Evolutionary conservation across 2,329 filamentous ascomycete species (phyloP).

Genomic region (Fusarium chlamydosporum): DNA sequence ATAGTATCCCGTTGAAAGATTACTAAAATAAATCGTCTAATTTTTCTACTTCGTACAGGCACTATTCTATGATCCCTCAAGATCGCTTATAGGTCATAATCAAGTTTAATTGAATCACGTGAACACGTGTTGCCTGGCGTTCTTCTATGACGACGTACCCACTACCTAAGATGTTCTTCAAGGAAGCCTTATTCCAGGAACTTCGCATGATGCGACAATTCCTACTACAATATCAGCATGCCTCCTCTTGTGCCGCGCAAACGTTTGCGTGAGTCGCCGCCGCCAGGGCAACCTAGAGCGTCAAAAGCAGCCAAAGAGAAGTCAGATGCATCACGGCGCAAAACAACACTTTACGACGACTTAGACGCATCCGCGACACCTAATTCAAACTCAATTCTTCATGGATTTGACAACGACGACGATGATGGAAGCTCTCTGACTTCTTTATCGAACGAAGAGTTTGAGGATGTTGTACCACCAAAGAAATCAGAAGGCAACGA

Average conservation of each 20-base stretch:
- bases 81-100: background rate
- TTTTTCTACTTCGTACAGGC: too few relatives aligned
- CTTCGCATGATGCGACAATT: conserved; percentile 34
- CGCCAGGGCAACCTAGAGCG: conserved; percentile 46
- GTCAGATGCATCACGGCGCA: conserved; percentile 56
- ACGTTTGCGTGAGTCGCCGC: conserved; percentile 67
- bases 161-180: conserved; percentile 5
- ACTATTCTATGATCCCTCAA: background rate
- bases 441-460: conserved; percentile 70
- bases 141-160: conserved; percentile 39
- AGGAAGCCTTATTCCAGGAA: conserved; percentile 3
- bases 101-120: conserved; percentile 20
- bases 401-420: conserved; percentile 61
- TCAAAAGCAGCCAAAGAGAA: conserved; percentile 50
- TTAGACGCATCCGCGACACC: conserved; percentile 66
- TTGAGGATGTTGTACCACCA: conserved; percentile 61
- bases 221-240: conserved; percentile 62
- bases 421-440: conserved; percentile 62
- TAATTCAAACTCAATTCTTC: conserved; percentile 59
- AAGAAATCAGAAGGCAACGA: conserved; percentile 58
- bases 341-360: conserved; percentile 72
- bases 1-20: too few relatives aligned
- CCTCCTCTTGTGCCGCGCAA: conserved; percentile 78
- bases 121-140: conserved; percentile 19
- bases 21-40: too few relatives aligned